Evolutionary conservation across 1,284 basidiomycete species (phyloP), one percentile per base, ranked within the genome.

Genomic region (Salmacisia buchloeana): DNA sequence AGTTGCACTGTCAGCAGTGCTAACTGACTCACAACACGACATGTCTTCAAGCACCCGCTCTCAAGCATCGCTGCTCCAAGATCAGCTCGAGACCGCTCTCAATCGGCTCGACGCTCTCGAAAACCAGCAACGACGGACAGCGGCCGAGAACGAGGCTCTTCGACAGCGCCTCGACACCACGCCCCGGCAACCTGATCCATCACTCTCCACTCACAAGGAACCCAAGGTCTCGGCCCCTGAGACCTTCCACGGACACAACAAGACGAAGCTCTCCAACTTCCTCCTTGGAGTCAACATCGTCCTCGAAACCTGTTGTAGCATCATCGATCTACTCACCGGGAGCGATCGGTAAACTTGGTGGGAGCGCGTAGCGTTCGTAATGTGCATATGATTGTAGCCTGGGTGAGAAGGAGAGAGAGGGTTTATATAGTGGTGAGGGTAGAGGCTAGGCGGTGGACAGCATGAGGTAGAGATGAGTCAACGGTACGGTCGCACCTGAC

Each of bases 161-260:
- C 46, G 46, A 6, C 46, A 49, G 29, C 46, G 46, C 13, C 46
- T 49, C 21, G 46, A 49, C n/a, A n/a, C n/a, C n/a, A n/a, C n/a
- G n/a, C n/a, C n/a, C n/a, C n/a, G n/a, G 39, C 7, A 9, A 6
- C 39, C 15, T n/a, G 6, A 4, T 43, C 39, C 39, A 6, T 21
- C 4, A 21, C 39, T 4, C 5, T 21, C 39, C 39, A 5, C 39
- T 9, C 39, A n/a, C n/a, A n/a, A n/a, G n/a, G 46, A 49, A 49
- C 46, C 46, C 21, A 49, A 49, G 46, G 46, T 49, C 21, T 6
- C 10, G 15, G 13, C 46, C 4, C 46, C 46, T 4, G 46, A 49
- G 46, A 25, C 46, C 23, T 49, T 12, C 21, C 46, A 49, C 46
- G 46, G 46, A 12, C 46, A 25, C 46, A 49, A 49, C 46, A 49